Evolutionary conservation across 2,329 filamentous ascomycete genomes (phyloP), one percentile per base, ranked within the genome.

Genomic region (Gyromitra esculenta): DNA sequence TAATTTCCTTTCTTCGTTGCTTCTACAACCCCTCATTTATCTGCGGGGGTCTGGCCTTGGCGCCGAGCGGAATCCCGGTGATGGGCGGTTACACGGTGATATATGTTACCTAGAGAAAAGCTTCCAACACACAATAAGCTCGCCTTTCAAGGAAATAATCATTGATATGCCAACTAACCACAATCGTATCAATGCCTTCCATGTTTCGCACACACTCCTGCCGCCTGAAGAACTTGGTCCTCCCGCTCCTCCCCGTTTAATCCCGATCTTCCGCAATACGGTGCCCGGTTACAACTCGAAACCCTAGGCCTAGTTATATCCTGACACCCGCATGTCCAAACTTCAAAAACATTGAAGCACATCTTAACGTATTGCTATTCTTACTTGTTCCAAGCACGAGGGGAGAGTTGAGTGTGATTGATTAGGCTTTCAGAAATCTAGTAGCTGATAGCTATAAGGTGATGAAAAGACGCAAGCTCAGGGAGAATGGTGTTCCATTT

Each of bases 261-360:
- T 31, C 67, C 67, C 1, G 56, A 18, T 21, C 7, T 31, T 9
- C 67, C 56, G 7, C 67, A 70, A 37, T 70, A 9, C 7, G 67
- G 67, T n/a, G n/a, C 54, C 6, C 41, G 15, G 18, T 5, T 37
- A 18, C 67, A 63, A 6, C 25, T 9, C 1, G 8, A 1, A 15
- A 41, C n/a, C 15, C 9, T n/a, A 2, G 25, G 13, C 9, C 35
- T n/a, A 0, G 18, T 7, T 1, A 31, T 18, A n/a, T 52, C 45
- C 15, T 9, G 1, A 41, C 67, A 70, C 0, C 45, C 67, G n/a
- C 67, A 70, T n/a, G 41, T 62, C 67, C 67, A 70, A 0, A n/a
- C 1, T 4, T 31, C 15, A 0, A 60, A 39, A 18, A 63, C 67
- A 8, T 21, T 63, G 41, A 62, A 70, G 11, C 67, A 70, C 67